These are phyloP conservation scores for Niveomyces coronatus DNA, from an alignment of 2,329 filamentous ascomycete genomes.

Conservation along the genomic window DNA sequence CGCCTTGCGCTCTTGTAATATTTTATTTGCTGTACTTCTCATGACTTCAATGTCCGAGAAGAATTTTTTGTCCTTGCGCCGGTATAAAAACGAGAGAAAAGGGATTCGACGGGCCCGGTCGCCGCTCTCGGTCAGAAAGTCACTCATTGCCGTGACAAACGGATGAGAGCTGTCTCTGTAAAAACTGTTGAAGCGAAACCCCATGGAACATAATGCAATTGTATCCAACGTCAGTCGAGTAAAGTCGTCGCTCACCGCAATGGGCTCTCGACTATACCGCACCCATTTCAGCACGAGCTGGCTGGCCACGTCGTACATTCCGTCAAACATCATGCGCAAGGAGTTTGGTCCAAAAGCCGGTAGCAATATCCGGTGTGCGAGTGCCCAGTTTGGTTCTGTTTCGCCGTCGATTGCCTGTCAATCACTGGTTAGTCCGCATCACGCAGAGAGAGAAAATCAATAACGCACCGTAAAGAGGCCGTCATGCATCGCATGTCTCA, in stretches of 20 bases:
- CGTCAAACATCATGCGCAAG: slow-evolving; percentile 58
- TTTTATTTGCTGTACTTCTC: too few species aligned
- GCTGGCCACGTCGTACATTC: slow-evolving; percentile 56
- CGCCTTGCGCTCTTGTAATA: too few species aligned
- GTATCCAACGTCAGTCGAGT: slow-evolving; percentile 63
- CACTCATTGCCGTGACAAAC: slow-evolving; percentile 57
- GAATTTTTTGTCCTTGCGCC: slow-evolving; percentile 38
- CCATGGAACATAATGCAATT: slow-evolving; percentile 58
- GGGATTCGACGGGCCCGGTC: slow-evolving; percentile 36
- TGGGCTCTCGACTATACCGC: slow-evolving; percentile 48
- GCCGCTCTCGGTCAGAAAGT: slow-evolving; percentile 48
- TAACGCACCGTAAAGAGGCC: too few species aligned
- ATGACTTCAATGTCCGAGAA: slow-evolving; percentile 43
- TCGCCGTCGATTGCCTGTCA: too few species aligned
- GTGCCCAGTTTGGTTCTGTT: slow-evolving; percentile 61
- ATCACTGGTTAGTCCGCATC: too few species aligned
- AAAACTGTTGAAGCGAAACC: slow-evolving; percentile 63
- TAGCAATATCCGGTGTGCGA: slow-evolving; percentile 54
- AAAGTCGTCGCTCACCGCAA: slow-evolving; percentile 55
- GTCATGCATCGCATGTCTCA: too few species aligned
- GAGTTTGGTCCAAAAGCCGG: slow-evolving; percentile 60
- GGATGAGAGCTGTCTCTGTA: slow-evolving; percentile 59
- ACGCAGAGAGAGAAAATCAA: too few species aligned
- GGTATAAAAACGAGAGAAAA: slow-evolving; percentile 37
- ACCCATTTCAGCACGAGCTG: slow-evolving; percentile 61